Percentiles rank a stretch among this genome's conserved stretches.
Conservation (phyloP, 164 flowering plant species). For the Sextonia rubra region DNA sequence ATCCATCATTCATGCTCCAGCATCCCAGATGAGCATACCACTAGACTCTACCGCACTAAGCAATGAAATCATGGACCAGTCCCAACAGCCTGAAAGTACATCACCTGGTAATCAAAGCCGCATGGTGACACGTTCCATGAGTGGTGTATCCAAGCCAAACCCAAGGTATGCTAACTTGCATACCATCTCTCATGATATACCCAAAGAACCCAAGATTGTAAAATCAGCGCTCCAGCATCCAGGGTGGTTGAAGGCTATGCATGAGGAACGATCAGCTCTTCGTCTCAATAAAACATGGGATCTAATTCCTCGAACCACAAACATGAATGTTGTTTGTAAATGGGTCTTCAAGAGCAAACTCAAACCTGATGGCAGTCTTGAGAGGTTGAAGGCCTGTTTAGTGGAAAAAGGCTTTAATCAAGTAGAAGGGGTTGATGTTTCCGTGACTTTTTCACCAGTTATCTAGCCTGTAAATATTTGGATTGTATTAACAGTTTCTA, state of each 20-base stretch:
- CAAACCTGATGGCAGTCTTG: neutral
- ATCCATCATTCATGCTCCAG: neutral
- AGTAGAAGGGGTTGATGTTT: neutral
- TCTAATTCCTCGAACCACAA: neutral
- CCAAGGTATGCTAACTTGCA: neutral
- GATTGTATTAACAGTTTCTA: neutral
- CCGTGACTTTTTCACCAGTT: neutral
- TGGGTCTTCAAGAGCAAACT: neutral
- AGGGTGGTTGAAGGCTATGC: no score
- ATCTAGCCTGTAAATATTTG: no score
- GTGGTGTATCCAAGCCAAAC: no score
- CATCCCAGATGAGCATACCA: neutral
- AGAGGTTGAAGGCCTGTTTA: neutral
- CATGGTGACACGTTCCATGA: no score
- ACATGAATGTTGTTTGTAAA: neutral
- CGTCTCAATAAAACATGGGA: neutral
- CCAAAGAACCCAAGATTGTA: neutral
- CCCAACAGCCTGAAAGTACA: no score
- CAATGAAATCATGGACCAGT: no score
- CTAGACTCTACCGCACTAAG: neutral
- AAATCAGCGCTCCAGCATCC: no score
- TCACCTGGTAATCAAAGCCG: no score
- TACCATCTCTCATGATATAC: neutral
- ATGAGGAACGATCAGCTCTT: neutral
- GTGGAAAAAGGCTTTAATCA: slow-evolving; percentile 3